Evolutionary conservation across 2,329 filamentous ascomycete genomes (phyloP).

Genomic region (Exophiala alcalophila): DNA sequence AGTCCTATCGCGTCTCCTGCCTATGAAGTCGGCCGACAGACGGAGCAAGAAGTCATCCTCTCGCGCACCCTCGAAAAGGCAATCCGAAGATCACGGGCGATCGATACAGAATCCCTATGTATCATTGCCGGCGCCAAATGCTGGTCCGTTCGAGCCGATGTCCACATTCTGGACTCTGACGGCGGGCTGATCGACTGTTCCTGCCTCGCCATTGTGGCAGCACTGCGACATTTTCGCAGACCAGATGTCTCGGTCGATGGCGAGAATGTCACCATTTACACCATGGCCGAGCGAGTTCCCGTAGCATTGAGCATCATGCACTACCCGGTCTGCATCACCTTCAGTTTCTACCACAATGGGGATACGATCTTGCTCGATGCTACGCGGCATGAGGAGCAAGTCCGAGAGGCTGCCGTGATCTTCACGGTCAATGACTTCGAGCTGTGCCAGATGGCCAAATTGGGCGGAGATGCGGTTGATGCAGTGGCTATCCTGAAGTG

Average conservation of each 20-base stretch:
- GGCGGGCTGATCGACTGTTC: conserved; percentile 84
- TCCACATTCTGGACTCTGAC: conserved; percentile 88
- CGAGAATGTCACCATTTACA: conserved; percentile 80
- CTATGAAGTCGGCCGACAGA: conserved; percentile 79
- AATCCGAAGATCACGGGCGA: conserved; percentile 81
- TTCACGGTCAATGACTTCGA: conserved; percentile 90
- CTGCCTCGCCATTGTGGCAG: conserved; percentile 83
- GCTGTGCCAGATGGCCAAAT: conserved; percentile 86
- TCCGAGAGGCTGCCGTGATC: conserved; percentile 64
- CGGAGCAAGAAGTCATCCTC: conserved; percentile 79
- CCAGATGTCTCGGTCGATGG: conserved; percentile 86
- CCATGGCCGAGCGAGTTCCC: conserved; percentile 79
- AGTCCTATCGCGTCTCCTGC: conserved; percentile 88
- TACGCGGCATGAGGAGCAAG: conserved; percentile 50
- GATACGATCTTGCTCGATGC: conserved; percentile 45
- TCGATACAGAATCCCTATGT: conserved; percentile 94
- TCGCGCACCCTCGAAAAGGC: conserved; percentile 91
- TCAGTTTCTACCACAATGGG: conserved; percentile 68
- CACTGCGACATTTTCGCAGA: conserved; percentile 84
- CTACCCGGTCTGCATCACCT: conserved; percentile 86
- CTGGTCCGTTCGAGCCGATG: conserved; percentile 85
- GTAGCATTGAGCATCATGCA: conserved; percentile 88
- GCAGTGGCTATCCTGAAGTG: conserved; percentile 75
- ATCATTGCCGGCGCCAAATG: conserved; percentile 86
- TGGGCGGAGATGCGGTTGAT: conserved; percentile 79